These are phyloP conservation scores for Aspergillus hancockii DNA, from an alignment of 495 filamentous ascomycete genomes.

Conservation along the genomic window DNA sequence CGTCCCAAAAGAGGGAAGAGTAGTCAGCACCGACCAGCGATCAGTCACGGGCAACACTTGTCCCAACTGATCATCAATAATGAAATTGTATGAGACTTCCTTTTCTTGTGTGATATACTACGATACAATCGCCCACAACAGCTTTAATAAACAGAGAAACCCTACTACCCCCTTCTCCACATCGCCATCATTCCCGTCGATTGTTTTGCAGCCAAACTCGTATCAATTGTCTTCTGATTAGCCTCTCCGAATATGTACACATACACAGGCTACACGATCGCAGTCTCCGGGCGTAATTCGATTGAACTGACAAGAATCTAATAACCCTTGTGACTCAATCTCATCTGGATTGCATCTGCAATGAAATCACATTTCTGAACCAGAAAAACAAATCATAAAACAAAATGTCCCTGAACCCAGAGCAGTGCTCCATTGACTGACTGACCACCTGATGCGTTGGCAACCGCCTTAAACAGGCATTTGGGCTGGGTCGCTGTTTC, in stretches of 20 bases:
- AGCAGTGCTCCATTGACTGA: neutral
- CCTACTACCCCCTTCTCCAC: too few species aligned
- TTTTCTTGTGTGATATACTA: neutral
- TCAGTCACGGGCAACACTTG: neutral
- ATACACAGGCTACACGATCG: too few species aligned
- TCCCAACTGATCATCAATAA: neutral
- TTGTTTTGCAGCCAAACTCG: too few species aligned
- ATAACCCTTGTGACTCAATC: neutral
- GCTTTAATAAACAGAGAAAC: too few species aligned
- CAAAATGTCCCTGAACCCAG: neutral
- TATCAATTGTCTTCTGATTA: too few species aligned
- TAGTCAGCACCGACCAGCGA: neutral
- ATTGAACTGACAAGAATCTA: neutral
- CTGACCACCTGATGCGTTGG: constrained; percentile 3
- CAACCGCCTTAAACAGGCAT: neutral
- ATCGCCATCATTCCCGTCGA: neutral
- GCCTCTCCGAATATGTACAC: too few species aligned
- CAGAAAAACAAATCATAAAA: too few species aligned
- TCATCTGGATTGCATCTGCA: neutral
- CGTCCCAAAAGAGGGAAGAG: neutral
- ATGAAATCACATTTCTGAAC: neutral
- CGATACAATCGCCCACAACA: too few species aligned
- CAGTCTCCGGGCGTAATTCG: too few species aligned
- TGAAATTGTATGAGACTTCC: neutral
- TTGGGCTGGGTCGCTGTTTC: constrained; percentile 1